These are phyloP conservation scores for Plectranthus barbatus DNA, from an alignment of 257 asterid species.

Conservation along the genomic window DNA sequence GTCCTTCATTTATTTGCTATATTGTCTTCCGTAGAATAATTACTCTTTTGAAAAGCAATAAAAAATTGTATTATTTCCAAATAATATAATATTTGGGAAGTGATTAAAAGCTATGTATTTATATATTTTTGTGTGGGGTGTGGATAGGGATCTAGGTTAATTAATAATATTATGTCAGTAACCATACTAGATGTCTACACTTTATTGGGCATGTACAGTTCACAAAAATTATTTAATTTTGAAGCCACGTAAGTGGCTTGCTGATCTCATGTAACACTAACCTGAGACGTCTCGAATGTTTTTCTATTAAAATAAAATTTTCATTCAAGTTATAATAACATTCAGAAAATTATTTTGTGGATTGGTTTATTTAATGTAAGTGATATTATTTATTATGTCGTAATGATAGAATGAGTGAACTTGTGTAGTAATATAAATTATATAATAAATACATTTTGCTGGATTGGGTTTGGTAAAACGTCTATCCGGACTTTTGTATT, in stretches of 20 bases:
- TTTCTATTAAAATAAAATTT: neutral
- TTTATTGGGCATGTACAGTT: constrained; percentile 8
- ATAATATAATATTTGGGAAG: neutral
- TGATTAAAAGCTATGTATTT: neutral
- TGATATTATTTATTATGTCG: too few relatives aligned
- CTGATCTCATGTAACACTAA: constrained; percentile 11
- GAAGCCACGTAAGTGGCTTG: neutral
- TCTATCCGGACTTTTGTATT: too few relatives aligned
- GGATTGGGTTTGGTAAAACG: too few relatives aligned
- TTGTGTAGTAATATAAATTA: too few relatives aligned
- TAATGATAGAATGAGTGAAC: too few relatives aligned
- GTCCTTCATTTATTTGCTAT: neutral
- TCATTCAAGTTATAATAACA: too few relatives aligned
- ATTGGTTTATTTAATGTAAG: too few relatives aligned
- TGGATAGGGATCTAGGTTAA: neutral
- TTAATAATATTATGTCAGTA: neutral
- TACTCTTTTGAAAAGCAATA: neutral
- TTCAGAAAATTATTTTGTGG: too few relatives aligned
- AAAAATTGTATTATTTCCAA: neutral
- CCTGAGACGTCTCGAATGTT: neutral
- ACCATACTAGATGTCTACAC: neutral
- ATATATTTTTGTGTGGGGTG: neutral
- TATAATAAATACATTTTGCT: too few relatives aligned
- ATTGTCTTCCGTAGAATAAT: neutral
- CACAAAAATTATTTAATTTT: neutral